Percentiles rank a stretch among this genome's conserved stretches.
Evolutionary conservation across 2,329 filamentous ascomycete species (phyloP).

Genomic region (Aureobasidium musti): DNA sequence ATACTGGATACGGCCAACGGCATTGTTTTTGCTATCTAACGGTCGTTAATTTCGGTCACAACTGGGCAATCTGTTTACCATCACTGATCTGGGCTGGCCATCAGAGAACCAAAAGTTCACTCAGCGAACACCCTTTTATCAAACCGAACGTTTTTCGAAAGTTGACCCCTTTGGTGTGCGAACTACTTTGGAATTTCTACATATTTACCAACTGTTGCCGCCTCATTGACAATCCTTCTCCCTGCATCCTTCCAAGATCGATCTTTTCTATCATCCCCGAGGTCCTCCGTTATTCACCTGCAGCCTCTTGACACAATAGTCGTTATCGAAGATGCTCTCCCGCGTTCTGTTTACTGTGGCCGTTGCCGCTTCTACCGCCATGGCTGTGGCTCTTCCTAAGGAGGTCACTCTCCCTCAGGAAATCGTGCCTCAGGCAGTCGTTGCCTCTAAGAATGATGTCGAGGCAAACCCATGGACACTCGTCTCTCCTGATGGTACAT

Average conservation of each 20-base stretch:
- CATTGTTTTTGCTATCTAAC: conserved; percentile 24
- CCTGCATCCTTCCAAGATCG: conserved; percentile 17
- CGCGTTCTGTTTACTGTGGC: conserved; percentile 20
- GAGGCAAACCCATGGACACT: conserved; percentile 10
- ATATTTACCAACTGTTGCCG: conserved; percentile 19
- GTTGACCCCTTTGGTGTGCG: background rate
- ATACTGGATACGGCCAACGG: conserved; percentile 13
- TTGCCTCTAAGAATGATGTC: background rate
- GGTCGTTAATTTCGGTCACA: conserved; percentile 27
- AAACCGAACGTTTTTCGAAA: conserved; percentile 10
- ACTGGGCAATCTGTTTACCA: conserved; percentile 24
- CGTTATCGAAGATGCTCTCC: conserved; percentile 14
- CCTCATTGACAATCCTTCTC: background rate
- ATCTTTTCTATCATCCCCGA: background rate
- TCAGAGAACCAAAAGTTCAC: background rate
- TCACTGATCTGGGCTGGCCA: conserved; percentile 13
- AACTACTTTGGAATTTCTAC: background rate
- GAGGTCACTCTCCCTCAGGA: conserved; percentile 7
- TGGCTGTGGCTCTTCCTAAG: conserved; percentile 23
- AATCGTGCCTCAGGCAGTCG: conserved; percentile 19
- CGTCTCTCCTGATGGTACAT: conserved; percentile 22
- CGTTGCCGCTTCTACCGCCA: conserved; percentile 19
- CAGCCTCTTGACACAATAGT: background rate
- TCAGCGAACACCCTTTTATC: conserved; percentile 24
- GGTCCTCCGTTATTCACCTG: background rate